A percentile compares a stretch with the other conserved stretches of the same genome.
These are phyloP conservation scores for Phytophthora litchii DNA, from an alignment of 352 stramenopile species.

Conservation along the genomic window DNA sequence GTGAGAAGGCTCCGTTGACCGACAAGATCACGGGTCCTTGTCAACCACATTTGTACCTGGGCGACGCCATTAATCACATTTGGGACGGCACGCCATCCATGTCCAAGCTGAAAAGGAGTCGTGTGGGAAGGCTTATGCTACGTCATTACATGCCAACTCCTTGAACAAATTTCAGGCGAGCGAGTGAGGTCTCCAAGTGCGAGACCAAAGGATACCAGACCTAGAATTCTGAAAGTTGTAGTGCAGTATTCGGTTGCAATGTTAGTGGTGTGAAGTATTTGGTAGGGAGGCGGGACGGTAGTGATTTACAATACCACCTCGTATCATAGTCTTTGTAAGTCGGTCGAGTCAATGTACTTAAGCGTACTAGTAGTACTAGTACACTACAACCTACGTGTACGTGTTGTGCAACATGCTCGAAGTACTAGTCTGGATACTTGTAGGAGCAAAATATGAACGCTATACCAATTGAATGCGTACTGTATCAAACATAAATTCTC, in stretches of 20 bases:
- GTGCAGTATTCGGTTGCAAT: neutral
- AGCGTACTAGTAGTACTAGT: too few species aligned
- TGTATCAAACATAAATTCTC: too few species aligned
- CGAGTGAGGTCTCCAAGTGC: conserved; percentile 11
- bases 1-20: conserved; percentile 26
- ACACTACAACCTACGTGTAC: too few species aligned
- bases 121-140: conserved; percentile 29
- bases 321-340: too few species aligned
- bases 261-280: conserved; percentile 6
- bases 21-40: conserved; percentile 39
- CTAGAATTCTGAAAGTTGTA: conserved; percentile 3
- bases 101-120: conserved; percentile 32
- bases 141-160: conserved; percentile 22
- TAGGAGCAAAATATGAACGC: too few species aligned
- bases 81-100: conserved; percentile 34
- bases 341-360: too few species aligned
- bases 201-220: conserved; percentile 8
- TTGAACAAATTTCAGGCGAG: conserved; percentile 5
- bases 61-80: conserved; percentile 21
- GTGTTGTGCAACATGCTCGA: too few species aligned
- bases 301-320: too few species aligned
- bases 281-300: conserved; percentile 4
- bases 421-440: too few species aligned
- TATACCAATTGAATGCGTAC: too few species aligned
- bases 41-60: conserved; percentile 40